A percentile compares a stretch with the other conserved stretches of the same genome.
phyloP scores from a whole-genome alignment of 1,284 basidiomycete species.

The Ganoderma meredithae region DNA sequence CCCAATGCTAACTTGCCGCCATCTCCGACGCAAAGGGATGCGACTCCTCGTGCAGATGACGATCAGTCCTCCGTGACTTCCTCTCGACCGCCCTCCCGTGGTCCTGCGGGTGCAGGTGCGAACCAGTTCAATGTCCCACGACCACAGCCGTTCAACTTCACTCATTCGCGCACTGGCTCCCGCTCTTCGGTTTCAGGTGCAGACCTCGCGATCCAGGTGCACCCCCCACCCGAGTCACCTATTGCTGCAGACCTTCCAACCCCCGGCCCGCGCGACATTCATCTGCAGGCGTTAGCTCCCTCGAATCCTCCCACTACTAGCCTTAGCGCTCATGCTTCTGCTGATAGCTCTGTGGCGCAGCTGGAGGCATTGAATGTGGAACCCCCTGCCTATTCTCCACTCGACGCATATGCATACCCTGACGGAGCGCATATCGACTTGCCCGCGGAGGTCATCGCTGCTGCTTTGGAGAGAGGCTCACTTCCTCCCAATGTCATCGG shows the following conservation, averaged over 20 bases:
- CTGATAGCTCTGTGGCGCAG: slow-evolving; percentile 27
- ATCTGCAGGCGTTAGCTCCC: slow-evolving; percentile 69
- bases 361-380: slow-evolving; percentile 45
- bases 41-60: slow-evolving; percentile 31
- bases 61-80: slow-evolving; percentile 36
- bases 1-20: slow-evolving; percentile 57
- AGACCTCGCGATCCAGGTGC: slow-evolving; percentile 71
- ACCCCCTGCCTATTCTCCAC: slow-evolving; percentile 83
- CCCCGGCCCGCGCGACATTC: slow-evolving; percentile 80
- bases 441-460: slow-evolving; percentile 83
- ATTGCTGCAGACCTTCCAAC: slow-evolving; percentile 78
- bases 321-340: slow-evolving; percentile 29
- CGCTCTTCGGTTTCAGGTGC: slow-evolving; percentile 55
- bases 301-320: slow-evolving; percentile 27
- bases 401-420: slow-evolving; percentile 80
- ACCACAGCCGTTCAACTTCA: slow-evolving; percentile 48
- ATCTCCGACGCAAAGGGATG: slow-evolving; percentile 48
- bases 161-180: slow-evolving; percentile 44
- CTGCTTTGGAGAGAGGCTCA: slow-evolving; percentile 73
- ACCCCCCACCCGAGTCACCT: slow-evolving; percentile 79
- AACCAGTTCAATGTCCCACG: slow-evolving; percentile 78
- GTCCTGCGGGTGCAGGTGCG: slow-evolving; percentile 67
- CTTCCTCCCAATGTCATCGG: slow-evolving; percentile 65
- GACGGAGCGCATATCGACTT: slow-evolving; percentile 86
- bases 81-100: slow-evolving; percentile 46